Evolutionary conservation across 192 early-diverging fungal genomes (phyloP).

Genomic region (Pecoramyces ruminantium): DNA sequence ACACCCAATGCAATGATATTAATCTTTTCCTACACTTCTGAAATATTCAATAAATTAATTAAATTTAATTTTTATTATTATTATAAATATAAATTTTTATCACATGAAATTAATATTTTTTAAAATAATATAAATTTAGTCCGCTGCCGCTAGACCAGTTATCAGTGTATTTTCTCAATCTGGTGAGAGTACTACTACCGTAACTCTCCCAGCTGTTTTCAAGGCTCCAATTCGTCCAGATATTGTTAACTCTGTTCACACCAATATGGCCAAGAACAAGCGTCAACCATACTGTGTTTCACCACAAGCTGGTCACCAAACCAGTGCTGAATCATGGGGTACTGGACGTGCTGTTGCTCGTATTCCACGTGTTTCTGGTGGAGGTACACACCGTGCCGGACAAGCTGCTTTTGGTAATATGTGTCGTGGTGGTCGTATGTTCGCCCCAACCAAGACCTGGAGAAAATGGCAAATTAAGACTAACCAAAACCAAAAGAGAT

Average conservation of each 20-base stretch:
- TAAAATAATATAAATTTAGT: no score
- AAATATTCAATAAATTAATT: background rate
- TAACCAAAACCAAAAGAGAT: slow-evolving; percentile 96
- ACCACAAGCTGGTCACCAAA: slow-evolving; percentile 89
- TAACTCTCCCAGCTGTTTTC: slow-evolving; percentile 80
- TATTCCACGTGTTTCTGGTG: slow-evolving; percentile 94
- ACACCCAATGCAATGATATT: background rate
- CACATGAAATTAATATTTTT: no score
- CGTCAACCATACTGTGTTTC: slow-evolving; percentile 91
- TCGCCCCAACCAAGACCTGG: slow-evolving; percentile 98
- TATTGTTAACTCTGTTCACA: slow-evolving; percentile 88
- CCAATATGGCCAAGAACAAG: slow-evolving; percentile 97
- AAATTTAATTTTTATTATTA: no score
- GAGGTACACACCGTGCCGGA: slow-evolving; percentile 91
- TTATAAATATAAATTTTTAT: no score
- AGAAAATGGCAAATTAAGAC: slow-evolving; percentile 99
- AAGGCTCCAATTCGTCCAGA: slow-evolving; percentile 92
- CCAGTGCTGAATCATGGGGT: slow-evolving; percentile 95
- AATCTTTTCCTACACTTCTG: background rate
- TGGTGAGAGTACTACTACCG: slow-evolving; percentile 53
- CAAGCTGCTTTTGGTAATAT: slow-evolving; percentile 99
- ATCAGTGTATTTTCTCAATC: slow-evolving; percentile 75
- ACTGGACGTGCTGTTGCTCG: slow-evolving; percentile 96
- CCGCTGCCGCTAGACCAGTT: slow-evolving; percentile 50
- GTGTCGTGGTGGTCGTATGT: slow-evolving; percentile 99